Conservation (phyloP, 2,329 filamentous ascomycete genomes). For the Orbilia javanica region DNA sequence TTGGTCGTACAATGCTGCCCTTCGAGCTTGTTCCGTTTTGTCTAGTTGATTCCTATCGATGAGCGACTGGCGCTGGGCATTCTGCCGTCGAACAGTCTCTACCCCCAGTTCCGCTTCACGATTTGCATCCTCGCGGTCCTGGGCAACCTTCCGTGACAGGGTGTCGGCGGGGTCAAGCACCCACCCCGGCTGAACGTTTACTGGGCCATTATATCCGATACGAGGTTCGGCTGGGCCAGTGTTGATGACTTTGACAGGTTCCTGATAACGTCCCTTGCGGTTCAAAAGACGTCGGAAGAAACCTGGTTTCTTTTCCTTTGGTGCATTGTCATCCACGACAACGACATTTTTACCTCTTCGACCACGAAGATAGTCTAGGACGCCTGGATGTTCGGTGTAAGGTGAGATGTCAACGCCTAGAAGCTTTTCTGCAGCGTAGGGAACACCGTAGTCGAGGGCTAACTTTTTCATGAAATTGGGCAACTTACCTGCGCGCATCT, state of each 20-base stretch:
- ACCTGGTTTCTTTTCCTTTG: background rate
- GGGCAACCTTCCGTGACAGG: background rate
- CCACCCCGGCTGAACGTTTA: conserved; percentile 26
- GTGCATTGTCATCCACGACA: background rate
- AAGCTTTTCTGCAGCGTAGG: background rate
- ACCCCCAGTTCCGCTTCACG: background rate
- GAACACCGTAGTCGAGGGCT: background rate
- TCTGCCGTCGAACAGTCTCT: background rate
- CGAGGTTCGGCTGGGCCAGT: background rate
- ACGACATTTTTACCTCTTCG: background rate
- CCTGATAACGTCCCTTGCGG: background rate
- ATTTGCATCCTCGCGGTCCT: background rate
- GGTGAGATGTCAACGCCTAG: background rate
- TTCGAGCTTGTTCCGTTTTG: background rate
- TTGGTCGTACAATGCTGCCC: conserved; percentile 19
- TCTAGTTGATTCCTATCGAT: background rate
- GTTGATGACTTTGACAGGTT: background rate
- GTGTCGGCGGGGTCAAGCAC: conserved; percentile 7
- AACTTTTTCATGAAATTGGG: background rate
- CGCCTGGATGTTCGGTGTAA: background rate
- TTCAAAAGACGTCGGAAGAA: conserved; percentile 8
- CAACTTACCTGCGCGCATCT: conserved; percentile 1
- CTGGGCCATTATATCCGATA: background rate
- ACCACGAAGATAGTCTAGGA: background rate
- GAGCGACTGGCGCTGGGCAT: background rate